Base-by-base conservation (phyloP, 805 yeast genomes). In the Candida succiphila region DNA sequence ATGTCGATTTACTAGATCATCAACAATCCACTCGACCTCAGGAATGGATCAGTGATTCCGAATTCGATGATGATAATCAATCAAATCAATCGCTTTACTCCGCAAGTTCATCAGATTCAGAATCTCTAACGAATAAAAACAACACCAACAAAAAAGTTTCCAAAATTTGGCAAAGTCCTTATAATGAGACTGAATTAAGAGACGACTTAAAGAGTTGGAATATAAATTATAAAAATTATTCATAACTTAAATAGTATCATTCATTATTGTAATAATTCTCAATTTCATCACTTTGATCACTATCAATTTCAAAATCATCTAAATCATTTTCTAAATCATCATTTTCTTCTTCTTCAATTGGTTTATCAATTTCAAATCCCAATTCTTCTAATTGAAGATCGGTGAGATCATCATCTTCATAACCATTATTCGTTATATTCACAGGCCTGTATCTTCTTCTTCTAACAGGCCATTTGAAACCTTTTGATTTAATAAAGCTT, bases 151-250 rank as follows among this genome's bases (percentile, higher is more conserved):
- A 20, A 14, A 20, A 16, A 14, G 27, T 21, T 27, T 24, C 25
- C 4, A 28, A 14, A 33, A 7, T 23, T 5, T 24, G 31, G 17
- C 42, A 27, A 10, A 38, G 37, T 25, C 61, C 60, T 10, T 33
- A 49, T 3, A 46, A 45, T n/a, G 65, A 60, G 32, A 30, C 41
- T 5, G 49, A 48, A 9, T 44, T 52, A 9, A 47, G 67, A 20
- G 49, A 51, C 2, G 65, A 63, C 31, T 42, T 65, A 42, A 51
- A 50, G 27, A 65, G 72, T 43, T 67, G 74, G 74, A 40, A 49
- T 17, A 43, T 59, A 12, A 20, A 25, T 8, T n/a, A n/a, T n/a
- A n/a, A n/a, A n/a, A n/a, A n/a, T n/a, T n/a, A n/a, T n/a, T n/a
- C n/a, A n/a, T n/a, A n/a, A n/a, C n/a, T n/a, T n/a, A n/a, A n/a